Percentiles rank a stretch among this genome's conserved stretches.
Conservation (phyloP, 2,329 filamentous ascomycete genomes). For the Claviceps cyperi region DNA sequence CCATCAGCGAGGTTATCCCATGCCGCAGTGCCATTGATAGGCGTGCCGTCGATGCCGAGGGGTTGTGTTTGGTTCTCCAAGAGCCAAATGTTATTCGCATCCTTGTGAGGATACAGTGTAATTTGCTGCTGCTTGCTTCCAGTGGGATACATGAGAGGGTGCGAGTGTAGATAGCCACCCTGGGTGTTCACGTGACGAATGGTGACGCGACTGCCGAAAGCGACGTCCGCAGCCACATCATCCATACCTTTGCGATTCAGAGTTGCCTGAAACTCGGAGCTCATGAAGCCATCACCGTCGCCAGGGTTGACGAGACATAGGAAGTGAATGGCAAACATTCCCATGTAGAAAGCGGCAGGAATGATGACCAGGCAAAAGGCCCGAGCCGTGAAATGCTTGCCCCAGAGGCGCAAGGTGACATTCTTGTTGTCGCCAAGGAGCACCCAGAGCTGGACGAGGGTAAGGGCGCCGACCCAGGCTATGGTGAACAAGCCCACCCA, state of each 20-base stretch:
- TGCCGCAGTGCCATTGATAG: conserved; percentile 65
- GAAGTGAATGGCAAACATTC: conserved; percentile 97
- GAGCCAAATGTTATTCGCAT: conserved; percentile 92
- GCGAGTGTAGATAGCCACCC: conserved; percentile 93
- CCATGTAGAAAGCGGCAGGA: conserved; percentile 80
- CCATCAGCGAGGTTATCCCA: conserved; percentile 61
- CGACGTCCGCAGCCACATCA: conserved; percentile 83
- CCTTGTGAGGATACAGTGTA: conserved; percentile 96
- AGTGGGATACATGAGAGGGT: conserved; percentile 91
- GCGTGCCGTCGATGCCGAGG: conserved; percentile 56
- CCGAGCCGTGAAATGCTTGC: conserved; percentile 88
- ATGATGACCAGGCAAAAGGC: conserved; percentile 85
- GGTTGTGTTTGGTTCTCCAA: conserved; percentile 95
- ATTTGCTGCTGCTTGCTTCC: conserved; percentile 98
- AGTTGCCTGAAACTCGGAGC: conserved; percentile 95
- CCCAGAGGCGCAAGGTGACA: conserved; percentile 71
- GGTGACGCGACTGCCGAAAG: conserved; percentile 71
- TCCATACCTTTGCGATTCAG: conserved; percentile 95
- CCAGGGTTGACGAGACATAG: conserved; percentile 84
- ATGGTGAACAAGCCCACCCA: conserved; percentile 99
- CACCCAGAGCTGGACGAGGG: conserved; percentile 85
- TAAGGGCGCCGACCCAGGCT: conserved; percentile 90
- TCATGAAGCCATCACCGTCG: conserved; percentile 98
- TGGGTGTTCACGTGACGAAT: conserved; percentile 95
- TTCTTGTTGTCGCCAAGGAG: conserved; percentile 78